These are phyloP conservation scores for Zopfochytrium polystomum DNA, from an alignment of 371 early-diverging fungal genomes.

Conservation along the genomic window DNA sequence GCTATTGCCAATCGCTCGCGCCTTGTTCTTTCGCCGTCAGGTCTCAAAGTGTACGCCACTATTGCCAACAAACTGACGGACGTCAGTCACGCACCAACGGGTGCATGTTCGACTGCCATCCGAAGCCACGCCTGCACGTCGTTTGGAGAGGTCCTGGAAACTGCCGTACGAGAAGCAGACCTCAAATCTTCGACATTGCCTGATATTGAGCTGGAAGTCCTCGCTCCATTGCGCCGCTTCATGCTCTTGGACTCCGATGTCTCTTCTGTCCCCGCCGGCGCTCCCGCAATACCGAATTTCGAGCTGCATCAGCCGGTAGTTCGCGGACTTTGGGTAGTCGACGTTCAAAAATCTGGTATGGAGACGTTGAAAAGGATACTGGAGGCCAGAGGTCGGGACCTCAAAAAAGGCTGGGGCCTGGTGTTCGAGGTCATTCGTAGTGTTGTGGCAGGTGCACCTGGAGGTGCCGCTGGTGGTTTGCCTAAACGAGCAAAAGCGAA, in stretches of 20 bases:
- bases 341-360: conserved; percentile 79
- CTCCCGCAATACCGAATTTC: conserved; percentile 3
- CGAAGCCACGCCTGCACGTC: conserved; percentile 81
- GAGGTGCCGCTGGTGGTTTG: background rate
- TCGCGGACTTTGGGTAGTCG: conserved; percentile 46
- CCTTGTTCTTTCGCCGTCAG: conserved; percentile 50
- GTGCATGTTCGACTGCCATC: conserved; percentile 49
- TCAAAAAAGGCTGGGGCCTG: conserved; percentile 80
- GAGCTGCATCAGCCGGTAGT: conserved; percentile 8
- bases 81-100: conserved; percentile 61
- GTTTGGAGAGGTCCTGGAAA: conserved; percentile 72
- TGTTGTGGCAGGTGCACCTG: conserved; percentile 35
- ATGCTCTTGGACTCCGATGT: conserved; percentile 21
- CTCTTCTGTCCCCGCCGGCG: conserved; percentile 22
- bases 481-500: background rate
- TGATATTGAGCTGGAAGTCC: conserved; percentile 56
- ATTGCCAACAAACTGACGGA: conserved; percentile 75
- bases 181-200: conserved; percentile 46
- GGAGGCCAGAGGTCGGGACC: conserved; percentile 86
- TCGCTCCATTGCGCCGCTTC: conserved; percentile 40
- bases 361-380: conserved; percentile 87
- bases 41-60: conserved; percentile 61
- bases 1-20: conserved; percentile 66
- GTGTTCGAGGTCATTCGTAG: conserved; percentile 83
- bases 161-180: conserved; percentile 66